These are phyloP conservation scores for Ceratobasidium sp. DNA, from an alignment of 1,284 basidiomycete genomes.

Conservation along the genomic window DNA sequence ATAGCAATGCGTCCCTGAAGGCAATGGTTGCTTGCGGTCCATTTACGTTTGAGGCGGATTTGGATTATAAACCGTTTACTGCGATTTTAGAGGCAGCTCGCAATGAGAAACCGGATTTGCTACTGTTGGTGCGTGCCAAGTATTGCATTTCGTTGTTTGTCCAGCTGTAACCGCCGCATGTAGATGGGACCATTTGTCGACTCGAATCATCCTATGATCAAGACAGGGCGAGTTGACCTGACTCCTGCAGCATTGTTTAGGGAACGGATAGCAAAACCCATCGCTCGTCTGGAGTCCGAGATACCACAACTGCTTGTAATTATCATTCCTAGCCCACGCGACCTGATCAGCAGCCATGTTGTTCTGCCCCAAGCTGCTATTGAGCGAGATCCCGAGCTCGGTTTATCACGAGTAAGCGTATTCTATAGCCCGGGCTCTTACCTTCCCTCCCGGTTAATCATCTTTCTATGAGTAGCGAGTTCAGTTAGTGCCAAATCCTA, in stretches of 20 bases:
- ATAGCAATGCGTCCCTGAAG: slow-evolving; percentile 56
- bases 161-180: neutral
- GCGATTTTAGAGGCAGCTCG: slow-evolving; percentile 71
- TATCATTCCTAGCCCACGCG: slow-evolving; percentile 85
- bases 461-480: slow-evolving; percentile 54
- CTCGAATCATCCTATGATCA: slow-evolving; percentile 77
- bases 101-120: slow-evolving; percentile 76
- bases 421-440: neutral
- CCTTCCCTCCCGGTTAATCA: slow-evolving; percentile 10
- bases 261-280: slow-evolving; percentile 70
- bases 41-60: slow-evolving; percentile 81
- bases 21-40: slow-evolving; percentile 79
- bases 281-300: slow-evolving; percentile 71
- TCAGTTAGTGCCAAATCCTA: slow-evolving; percentile 82
- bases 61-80: slow-evolving; percentile 80
- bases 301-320: slow-evolving; percentile 80
- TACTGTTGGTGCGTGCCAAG: slow-evolving; percentile 76
- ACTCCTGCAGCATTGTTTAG: slow-evolving; percentile 80
- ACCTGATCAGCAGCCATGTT: slow-evolving; percentile 82
- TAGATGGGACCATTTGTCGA: slow-evolving; percentile 95
- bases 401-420: slow-evolving; percentile 58
- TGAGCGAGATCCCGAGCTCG: slow-evolving; percentile 53
- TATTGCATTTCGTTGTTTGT: neutral
- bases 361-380: slow-evolving; percentile 86
- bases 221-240: slow-evolving; percentile 75